Evolutionary conservation across 768 basidiomycete species (phyloP).

Genomic region (Suillus paluster): DNA sequence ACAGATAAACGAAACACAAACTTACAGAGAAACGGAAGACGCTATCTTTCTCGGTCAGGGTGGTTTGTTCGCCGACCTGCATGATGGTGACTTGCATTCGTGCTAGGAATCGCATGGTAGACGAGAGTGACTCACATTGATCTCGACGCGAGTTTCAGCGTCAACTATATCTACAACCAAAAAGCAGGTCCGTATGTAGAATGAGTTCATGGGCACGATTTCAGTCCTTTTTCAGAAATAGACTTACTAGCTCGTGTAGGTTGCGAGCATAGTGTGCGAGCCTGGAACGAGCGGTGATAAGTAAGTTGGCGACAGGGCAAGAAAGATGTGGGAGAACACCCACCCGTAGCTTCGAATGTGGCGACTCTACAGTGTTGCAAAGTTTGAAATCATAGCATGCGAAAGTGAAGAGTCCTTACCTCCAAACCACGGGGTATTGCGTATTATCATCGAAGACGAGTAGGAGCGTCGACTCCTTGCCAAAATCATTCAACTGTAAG

Average conservation of each 20-base stretch:
- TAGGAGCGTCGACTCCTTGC: not conserved
- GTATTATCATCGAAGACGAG: not conserved
- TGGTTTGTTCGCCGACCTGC: not conserved
- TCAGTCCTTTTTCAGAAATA: not conserved
- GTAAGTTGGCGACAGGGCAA: not conserved
- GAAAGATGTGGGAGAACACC: not conserved
- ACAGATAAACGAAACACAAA: not conserved
- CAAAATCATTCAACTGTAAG: not conserved
- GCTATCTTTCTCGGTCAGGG: not conserved
- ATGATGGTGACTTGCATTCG: not conserved
- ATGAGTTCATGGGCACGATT: not conserved
- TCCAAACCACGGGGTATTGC: not conserved
- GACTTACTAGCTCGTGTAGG: not conserved
- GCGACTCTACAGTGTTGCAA: not conserved
- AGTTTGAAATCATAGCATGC: not conserved
- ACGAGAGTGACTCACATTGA: not conserved
- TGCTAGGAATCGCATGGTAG: not conserved
- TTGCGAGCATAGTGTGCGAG: not conserved
- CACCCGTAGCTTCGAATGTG: not conserved
- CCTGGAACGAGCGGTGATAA: not conserved
- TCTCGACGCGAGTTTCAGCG: not conserved
- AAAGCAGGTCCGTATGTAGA: not conserved
- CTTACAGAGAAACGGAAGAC: not conserved
- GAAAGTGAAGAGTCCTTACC: not conserved
- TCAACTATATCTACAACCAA: not conserved